These are phyloP conservation scores for Penicillium silybi DNA, from an alignment of 495 filamentous ascomycete species.

Conservation along the genomic window DNA sequence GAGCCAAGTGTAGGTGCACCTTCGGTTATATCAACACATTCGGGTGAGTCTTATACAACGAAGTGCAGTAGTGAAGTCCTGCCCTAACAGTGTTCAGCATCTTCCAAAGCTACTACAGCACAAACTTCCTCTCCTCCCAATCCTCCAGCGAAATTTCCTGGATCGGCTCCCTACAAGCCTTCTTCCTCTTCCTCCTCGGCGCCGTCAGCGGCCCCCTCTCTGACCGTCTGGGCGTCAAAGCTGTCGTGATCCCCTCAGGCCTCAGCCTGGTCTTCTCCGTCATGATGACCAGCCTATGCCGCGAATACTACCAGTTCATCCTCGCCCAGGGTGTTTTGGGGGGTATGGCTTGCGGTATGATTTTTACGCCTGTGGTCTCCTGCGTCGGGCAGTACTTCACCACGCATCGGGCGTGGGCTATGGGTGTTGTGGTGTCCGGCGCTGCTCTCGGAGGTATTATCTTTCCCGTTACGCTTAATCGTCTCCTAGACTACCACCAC, in stretches of 20 bases:
- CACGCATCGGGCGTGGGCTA: slow-evolving; percentile 43
- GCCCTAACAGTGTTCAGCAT: not conserved
- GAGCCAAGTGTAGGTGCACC: not conserved
- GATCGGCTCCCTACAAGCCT: slow-evolving; percentile 28
- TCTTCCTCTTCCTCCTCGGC: slow-evolving; percentile 29
- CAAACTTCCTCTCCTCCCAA: not conserved
- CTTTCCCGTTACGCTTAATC: slow-evolving; percentile 13
- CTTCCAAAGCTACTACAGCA: not conserved
- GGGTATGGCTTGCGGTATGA: slow-evolving; percentile 39
- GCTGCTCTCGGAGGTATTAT: slow-evolving; percentile 36
- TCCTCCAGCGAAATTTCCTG: slow-evolving; percentile 5
- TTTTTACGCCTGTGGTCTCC: slow-evolving; percentile 44
- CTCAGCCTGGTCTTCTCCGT: slow-evolving; percentile 13
- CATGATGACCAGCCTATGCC: slow-evolving; percentile 50
- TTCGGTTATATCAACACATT: not conserved
- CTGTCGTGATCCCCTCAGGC: not conserved
- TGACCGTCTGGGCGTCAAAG: slow-evolving; percentile 15
- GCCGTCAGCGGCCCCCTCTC: slow-evolving; percentile 29
- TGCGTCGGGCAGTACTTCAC: slow-evolving; percentile 49
- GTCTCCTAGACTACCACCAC: too few relatives aligned
- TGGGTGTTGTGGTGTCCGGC: slow-evolving; percentile 30
- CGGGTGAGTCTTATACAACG: not conserved
- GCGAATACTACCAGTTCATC: slow-evolving; percentile 53
- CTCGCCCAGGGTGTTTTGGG: slow-evolving; percentile 51
- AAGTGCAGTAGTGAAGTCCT: not conserved